Conservation (phyloP, 108 stramenopile species). For the Nitzschia putrida region DNA sequence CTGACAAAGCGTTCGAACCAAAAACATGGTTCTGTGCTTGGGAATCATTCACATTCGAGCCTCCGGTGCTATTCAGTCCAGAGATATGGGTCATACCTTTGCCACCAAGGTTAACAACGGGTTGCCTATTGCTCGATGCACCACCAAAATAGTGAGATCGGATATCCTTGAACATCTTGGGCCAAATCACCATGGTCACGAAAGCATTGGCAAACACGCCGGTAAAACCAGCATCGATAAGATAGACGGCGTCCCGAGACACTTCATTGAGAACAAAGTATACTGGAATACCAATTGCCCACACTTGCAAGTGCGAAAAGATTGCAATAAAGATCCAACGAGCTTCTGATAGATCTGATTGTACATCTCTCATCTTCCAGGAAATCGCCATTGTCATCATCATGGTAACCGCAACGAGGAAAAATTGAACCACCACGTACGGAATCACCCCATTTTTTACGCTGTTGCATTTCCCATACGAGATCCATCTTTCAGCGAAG, state of each 20-base stretch:
- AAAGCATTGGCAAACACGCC: conserved; percentile 11
- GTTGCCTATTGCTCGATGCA: not conserved
- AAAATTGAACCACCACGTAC: not conserved
- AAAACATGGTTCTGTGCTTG: not conserved
- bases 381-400: conserved; percentile 7
- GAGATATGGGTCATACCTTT: too few species aligned
- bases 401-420: conserved; percentile 8
- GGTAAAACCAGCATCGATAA: conserved; percentile 1
- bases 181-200: conserved; percentile 25
- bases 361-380: conserved; percentile 29
- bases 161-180: conserved; percentile 11
- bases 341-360: conserved; percentile 22
- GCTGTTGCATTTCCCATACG: conserved; percentile 21
- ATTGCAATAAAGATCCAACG: conserved; percentile 24
- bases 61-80: too few species aligned
- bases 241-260: conserved; percentile 11
- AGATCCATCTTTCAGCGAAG: conserved; percentile 12
- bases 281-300: conserved; percentile 28
- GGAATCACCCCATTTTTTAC: conserved; percentile 6
- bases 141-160: not conserved
- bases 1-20: not conserved
- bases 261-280: conserved; percentile 14
- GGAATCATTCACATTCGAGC: too few species aligned
- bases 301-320: conserved; percentile 27
- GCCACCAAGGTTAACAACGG: too few species aligned